Evolutionary conservation across 208 protist species (phyloP).

Genomic region (Crithidia bombi): DNA sequence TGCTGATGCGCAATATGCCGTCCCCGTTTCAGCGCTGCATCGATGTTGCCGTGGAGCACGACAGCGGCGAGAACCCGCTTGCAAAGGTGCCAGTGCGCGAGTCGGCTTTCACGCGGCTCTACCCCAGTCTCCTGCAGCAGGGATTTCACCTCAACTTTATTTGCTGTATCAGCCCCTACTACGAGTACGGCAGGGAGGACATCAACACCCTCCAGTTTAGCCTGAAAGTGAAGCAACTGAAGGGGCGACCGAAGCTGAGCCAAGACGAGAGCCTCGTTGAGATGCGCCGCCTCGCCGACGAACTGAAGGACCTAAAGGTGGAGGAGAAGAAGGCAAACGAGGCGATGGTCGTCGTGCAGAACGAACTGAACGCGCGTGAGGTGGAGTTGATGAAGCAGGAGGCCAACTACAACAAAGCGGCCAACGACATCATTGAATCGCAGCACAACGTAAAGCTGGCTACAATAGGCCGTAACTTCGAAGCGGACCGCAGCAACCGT

Average conservation of each 20-base stretch:
- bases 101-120: constrained; percentile 79
- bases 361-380: constrained; percentile 84
- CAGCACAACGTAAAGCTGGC: constrained; percentile 50
- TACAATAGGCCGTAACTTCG: constrained; percentile 55
- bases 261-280: constrained; percentile 83
- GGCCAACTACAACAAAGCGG: constrained; percentile 57
- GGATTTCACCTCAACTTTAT: constrained; percentile 75
- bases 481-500: constrained; percentile 45
- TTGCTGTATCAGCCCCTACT: constrained; percentile 83
- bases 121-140: constrained; percentile 71
- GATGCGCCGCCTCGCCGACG: constrained; percentile 77
- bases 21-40: constrained; percentile 83
- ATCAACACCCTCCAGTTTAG: constrained; percentile 72
- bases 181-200: constrained; percentile 76
- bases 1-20: constrained; percentile 75
- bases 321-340: constrained; percentile 62
- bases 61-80: constrained; percentile 84
- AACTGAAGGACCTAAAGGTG: constrained; percentile 81
- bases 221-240: constrained; percentile 61
- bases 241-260: constrained; percentile 60
- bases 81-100: constrained; percentile 87
- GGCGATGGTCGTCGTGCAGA: constrained; percentile 76
- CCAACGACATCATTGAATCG: constrained; percentile 37
- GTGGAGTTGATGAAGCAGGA: constrained; percentile 90
- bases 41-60: constrained; percentile 83